A percentile compares a stretch with the other conserved stretches of the same genome.
Conservation (phyloP, 768 basidiomycete genomes). For the Hygrocybe coccinea region DNA sequence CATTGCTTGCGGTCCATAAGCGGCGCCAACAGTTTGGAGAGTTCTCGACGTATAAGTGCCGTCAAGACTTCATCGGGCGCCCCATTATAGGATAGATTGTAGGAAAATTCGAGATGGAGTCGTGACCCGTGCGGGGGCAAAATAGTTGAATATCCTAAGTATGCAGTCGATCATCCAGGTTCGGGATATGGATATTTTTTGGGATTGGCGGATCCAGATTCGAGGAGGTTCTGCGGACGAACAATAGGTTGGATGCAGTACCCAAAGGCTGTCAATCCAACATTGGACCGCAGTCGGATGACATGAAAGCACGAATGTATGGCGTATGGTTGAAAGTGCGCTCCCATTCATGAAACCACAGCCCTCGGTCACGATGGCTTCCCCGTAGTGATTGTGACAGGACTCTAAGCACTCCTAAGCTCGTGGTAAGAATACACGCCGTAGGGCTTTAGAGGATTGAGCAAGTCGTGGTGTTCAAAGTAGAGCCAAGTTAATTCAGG, state of each 20-base stretch:
- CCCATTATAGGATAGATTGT: conserved; percentile 53
- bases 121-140: conserved; percentile 45
- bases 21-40: conserved; percentile 44
- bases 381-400: too few species aligned
- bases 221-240: conserved; percentile 32
- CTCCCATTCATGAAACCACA: conserved; percentile 65
- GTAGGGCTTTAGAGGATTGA: too few species aligned
- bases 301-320: conserved; percentile 28
- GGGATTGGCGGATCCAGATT: conserved; percentile 61
- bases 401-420: too few species aligned
- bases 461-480: too few species aligned
- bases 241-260: conserved; percentile 45
- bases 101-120: conserved; percentile 41
- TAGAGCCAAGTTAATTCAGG: too few species aligned
- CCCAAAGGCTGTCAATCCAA: conserved; percentile 57
- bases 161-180: conserved; percentile 38
- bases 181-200: conserved; percentile 50
- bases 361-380: conserved; percentile 68
- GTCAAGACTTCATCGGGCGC: conserved; percentile 43
- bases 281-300: conserved; percentile 57
- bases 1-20: conserved; percentile 40
- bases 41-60: conserved; percentile 44
- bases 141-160: conserved; percentile 61
- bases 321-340: conserved; percentile 41
- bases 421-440: too few species aligned